Conservation (phyloP, 305 asterid species). For the Galium porrigens region DNA sequence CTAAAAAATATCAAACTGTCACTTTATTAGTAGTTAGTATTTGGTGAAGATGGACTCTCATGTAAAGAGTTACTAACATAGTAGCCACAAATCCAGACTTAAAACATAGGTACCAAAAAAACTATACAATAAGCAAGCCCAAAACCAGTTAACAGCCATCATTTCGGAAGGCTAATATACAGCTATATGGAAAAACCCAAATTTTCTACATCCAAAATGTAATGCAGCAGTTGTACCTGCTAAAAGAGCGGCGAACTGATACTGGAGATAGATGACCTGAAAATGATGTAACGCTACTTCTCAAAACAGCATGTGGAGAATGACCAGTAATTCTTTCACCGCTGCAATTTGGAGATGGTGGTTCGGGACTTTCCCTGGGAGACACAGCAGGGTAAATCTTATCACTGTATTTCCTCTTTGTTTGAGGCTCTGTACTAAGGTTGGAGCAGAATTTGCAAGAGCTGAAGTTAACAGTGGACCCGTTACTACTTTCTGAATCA, state of each 20-base stretch:
- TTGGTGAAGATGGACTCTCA: neutral
- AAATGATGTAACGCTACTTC: constrained; percentile 32
- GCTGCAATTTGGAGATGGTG: constrained; percentile 59
- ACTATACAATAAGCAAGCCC: neutral
- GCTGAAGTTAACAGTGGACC: constrained; percentile 20
- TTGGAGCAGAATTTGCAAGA: constrained; percentile 49
- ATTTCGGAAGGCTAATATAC: neutral
- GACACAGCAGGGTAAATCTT: constrained; percentile 71
- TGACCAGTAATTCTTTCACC: constrained; percentile 42
- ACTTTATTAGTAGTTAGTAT: neutral
- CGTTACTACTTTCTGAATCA: constrained; percentile 18
- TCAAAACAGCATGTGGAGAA: constrained; percentile 35
- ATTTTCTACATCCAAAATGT: constrained; percentile 7
- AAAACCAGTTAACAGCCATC: neutral
- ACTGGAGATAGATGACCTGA: constrained; percentile 34
- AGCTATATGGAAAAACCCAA: neutral
- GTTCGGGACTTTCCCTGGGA: constrained; percentile 63
- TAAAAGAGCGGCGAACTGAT: constrained; percentile 37
- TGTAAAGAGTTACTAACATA: neutral
- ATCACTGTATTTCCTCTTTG: constrained; percentile 38
- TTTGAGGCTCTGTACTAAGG: constrained; percentile 22
- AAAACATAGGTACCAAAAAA: neutral
- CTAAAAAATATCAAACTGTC: neutral
- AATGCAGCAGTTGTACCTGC: constrained; percentile 34
- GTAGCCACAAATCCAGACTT: neutral